Conservation (phyloP, 75 land plant genomes). For the Cunninghamia lanceolata region DNA sequence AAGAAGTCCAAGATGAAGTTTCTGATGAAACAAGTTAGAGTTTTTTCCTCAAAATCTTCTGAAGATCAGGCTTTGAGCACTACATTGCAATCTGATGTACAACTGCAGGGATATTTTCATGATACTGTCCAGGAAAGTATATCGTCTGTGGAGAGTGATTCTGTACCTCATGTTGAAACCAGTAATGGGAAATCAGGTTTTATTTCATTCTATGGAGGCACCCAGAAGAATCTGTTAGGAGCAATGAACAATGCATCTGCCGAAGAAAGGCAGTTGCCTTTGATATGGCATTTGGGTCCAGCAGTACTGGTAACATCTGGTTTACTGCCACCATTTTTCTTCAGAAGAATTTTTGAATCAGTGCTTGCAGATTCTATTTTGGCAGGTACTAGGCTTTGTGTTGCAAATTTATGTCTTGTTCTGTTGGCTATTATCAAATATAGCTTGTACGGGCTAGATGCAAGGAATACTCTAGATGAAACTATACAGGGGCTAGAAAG, state of each 20-base stretch:
- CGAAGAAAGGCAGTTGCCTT: slow-evolving; percentile 20
- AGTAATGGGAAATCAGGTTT: slow-evolving; percentile 52
- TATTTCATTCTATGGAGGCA: slow-evolving; percentile 47
- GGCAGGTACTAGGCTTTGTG: slow-evolving; percentile 47
- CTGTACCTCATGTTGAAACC: slow-evolving; percentile 14
- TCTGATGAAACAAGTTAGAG: slow-evolving; percentile 15
- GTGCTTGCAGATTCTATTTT: slow-evolving; percentile 82
- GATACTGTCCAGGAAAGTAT: slow-evolving; percentile 17
- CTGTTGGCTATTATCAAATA: neutral
- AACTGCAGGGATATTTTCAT: slow-evolving; percentile 15
- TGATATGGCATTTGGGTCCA: slow-evolving; percentile 80
- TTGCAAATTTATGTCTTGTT: neutral
- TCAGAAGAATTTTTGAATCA: slow-evolving; percentile 60
- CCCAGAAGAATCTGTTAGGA: slow-evolving; percentile 21
- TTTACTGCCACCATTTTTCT: slow-evolving; percentile 77
- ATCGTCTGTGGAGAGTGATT: slow-evolving; percentile 2
- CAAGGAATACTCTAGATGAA: neutral
- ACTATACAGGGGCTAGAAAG: neutral
- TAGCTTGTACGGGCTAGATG: neutral
- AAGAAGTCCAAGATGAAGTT: slow-evolving; percentile 5
- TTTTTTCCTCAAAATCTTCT: slow-evolving; percentile 24
- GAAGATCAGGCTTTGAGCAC: slow-evolving; percentile 16
- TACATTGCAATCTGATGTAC: slow-evolving; percentile 18
- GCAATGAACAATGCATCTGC: neutral
- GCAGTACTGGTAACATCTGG: slow-evolving; percentile 68